phyloP scores from a whole-genome alignment of 139 green algal genomes.

The Monoraphidium neglectum region DNA sequence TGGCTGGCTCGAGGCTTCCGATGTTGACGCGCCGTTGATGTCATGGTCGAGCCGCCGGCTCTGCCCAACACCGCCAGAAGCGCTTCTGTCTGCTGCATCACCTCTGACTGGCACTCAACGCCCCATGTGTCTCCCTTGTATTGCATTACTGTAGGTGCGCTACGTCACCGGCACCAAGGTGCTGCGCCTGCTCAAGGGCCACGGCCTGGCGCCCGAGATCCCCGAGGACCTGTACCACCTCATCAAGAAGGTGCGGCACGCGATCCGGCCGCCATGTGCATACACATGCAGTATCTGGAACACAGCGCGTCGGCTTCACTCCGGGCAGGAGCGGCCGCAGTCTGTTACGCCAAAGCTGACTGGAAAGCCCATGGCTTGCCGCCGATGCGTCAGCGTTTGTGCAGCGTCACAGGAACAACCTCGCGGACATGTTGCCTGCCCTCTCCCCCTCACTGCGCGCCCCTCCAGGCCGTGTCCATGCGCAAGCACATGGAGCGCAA shows the following conservation, averaged over 20 bases:
- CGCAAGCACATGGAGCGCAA: slow-evolving; percentile 98
- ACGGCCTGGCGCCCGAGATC: slow-evolving; percentile 92
- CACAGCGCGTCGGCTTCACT: too few species aligned
- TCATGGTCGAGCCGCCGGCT: not conserved
- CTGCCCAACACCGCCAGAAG: not conserved
- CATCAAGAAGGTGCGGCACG: slow-evolving; percentile 99
- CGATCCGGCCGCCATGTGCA: too few species aligned
- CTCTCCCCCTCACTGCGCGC: too few species aligned
- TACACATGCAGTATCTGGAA: too few species aligned
- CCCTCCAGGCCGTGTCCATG: slow-evolving; percentile 91
- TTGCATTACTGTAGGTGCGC: slow-evolving; percentile 71
- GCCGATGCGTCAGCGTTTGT: too few species aligned
- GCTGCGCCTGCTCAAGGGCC: slow-evolving; percentile 96
- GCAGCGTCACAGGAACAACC: too few species aligned
- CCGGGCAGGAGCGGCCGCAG: too few species aligned
- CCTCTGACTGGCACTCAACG: too few species aligned
- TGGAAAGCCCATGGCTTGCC: too few species aligned
- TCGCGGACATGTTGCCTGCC: not conserved
- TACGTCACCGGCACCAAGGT: slow-evolving; percentile 95
- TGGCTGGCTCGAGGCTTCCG: not conserved
- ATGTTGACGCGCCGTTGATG: not conserved
- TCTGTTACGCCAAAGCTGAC: too few species aligned
- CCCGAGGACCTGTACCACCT: slow-evolving; percentile 99
- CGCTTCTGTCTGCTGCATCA: not conserved
- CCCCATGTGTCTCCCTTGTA: too few species aligned